These are phyloP conservation scores for Paramyrothecium roridum DNA, from an alignment of 2,329 filamentous ascomycete genomes.

Conservation along the genomic window DNA sequence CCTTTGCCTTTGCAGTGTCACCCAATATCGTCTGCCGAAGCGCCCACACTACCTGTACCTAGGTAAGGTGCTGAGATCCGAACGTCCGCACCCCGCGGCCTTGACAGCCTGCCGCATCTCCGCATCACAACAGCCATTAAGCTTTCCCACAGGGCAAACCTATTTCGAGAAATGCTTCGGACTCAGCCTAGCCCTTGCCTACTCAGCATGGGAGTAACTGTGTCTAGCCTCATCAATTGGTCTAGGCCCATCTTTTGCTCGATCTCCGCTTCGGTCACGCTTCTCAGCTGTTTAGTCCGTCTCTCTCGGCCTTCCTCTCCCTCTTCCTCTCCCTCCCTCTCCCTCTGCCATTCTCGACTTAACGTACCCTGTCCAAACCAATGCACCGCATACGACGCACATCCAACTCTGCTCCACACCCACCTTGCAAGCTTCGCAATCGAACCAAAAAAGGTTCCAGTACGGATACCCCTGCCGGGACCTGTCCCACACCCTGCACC, in stretches of 20 bases:
- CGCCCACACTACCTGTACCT: too few species aligned
- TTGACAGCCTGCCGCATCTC: too few species aligned
- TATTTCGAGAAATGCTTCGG: too few species aligned
- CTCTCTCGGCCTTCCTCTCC: background rate
- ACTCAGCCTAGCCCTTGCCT: too few species aligned
- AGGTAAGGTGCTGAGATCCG: too few species aligned
- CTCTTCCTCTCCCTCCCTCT: background rate
- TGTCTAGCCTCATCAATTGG: background rate
- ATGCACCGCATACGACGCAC: background rate
- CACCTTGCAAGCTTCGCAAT: background rate
- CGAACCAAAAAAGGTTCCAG: background rate
- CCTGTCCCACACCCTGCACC: background rate
- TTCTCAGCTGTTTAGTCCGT: background rate
- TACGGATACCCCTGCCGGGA: background rate
- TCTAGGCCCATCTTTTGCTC: background rate
- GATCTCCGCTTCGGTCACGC: background rate
- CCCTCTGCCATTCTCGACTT: background rate
- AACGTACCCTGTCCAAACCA: background rate
- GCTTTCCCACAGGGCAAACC: too few species aligned
- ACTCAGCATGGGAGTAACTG: background rate
- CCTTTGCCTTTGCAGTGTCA: too few species aligned
- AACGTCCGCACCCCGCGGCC: too few species aligned
- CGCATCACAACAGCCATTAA: too few species aligned
- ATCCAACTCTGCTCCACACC: background rate
- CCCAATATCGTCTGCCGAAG: too few species aligned